Percentiles rank a stretch among this genome's conserved stretches.
Evolutionary conservation across 768 basidiomycete species (phyloP).

Genomic region (Suillus bovinus): DNA sequence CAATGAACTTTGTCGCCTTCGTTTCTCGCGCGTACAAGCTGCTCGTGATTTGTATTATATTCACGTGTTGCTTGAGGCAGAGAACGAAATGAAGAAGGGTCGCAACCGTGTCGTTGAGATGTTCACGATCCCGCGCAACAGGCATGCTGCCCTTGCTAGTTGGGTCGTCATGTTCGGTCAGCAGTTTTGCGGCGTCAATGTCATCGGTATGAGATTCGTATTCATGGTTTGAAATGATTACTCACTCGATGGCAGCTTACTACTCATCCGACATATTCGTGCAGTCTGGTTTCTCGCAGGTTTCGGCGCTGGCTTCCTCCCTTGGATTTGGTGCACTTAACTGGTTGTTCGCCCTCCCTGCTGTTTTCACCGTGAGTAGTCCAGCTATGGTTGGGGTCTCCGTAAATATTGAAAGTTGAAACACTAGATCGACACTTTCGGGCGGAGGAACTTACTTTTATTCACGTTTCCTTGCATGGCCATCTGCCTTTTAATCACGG

Average conservation of each 20-base stretch:
- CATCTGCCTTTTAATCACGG: constrained; percentile 70
- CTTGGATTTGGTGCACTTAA: constrained; percentile 70
- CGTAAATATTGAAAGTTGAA: constrained; percentile 18
- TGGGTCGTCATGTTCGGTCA: constrained; percentile 78
- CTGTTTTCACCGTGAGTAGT: constrained; percentile 51
- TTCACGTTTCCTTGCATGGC: constrained; percentile 85
- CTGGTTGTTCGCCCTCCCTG: constrained; percentile 66
- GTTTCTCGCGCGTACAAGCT: constrained; percentile 71
- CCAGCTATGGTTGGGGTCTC: constrained; percentile 15
- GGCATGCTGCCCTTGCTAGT: constrained; percentile 61
- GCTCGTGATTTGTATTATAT: constrained; percentile 83
- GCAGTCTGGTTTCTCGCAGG: constrained; percentile 52
- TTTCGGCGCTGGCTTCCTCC: constrained; percentile 61
- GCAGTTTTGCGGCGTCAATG: constrained; percentile 85
- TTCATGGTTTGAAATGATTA: neutral
- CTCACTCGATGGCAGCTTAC: constrained; percentile 49
- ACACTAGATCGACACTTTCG: constrained; percentile 67
- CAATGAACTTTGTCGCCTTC: constrained; percentile 62
- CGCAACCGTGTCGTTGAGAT: constrained; percentile 63
- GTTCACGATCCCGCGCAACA: constrained; percentile 74
- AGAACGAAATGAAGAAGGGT: constrained; percentile 56
- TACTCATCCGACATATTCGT: constrained; percentile 80
- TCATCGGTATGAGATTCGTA: constrained; percentile 35
- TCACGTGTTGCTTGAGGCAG: constrained; percentile 66
- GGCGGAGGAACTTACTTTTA: constrained; percentile 73